Base-by-base conservation (phyloP, 805 yeast species). In the Wickerhamiella australiensis region DNA sequence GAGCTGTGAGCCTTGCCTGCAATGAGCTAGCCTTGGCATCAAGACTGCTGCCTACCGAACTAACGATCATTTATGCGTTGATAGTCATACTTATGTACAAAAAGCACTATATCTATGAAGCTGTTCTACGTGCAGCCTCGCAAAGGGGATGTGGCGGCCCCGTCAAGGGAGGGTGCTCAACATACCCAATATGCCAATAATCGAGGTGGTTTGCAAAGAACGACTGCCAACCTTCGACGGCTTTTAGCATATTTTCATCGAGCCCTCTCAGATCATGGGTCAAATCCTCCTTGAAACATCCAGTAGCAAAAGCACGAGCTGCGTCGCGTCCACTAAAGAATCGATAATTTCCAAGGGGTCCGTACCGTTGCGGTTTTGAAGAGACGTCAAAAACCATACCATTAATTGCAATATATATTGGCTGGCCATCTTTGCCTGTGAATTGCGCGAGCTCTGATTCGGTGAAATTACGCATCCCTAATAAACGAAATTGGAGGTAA, bases 211-310 rank as follows among this genome's bases (percentile, higher is more conserved):
- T 61, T 5, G 57, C 69, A 54, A 68, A 82, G 57, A 68, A 82
- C 0, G 54, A 33, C 49, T 73, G 72, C 88, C 88, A 82, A 37
- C 68, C 61, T 1, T 41, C 44, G 3, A 82, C 63, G 38, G 72
- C 74, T 2, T 53, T 50, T 2, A 53, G 55, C 0, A 72, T 76
- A 29, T 68, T 68, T 3, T 62, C 63, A 50, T 75, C 77, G 20
- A 82, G 63, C 0, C 81, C 86, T 31, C 88, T 64, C 40, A 82
- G 62, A 60, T 83, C 90, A 60, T 76, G 72, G 0, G 88, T 81
- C 53, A 71, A 70, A 57, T 82, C 82, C 29, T 74, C 76, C 37
- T 64, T 60, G 52, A 82, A 77, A 57, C 87, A 82, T 2, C 88
- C 88, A 1, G 85, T 82, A 3, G 75, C 79, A 57, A 74, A 80